These are phyloP conservation scores for Withania somnifera DNA, from an alignment of 305 asterid species.

Conservation along the genomic window DNA sequence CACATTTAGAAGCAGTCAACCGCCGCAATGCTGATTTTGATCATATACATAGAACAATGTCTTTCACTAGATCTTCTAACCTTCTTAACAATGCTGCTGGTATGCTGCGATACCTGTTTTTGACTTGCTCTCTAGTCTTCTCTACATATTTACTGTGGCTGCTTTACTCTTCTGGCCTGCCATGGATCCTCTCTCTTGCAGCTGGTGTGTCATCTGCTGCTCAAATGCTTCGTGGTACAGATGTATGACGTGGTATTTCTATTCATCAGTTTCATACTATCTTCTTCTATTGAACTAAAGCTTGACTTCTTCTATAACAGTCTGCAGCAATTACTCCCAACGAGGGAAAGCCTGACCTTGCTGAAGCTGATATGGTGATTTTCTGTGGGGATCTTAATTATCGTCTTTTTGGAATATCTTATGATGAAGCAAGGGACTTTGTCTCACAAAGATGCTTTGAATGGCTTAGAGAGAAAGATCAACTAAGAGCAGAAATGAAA, in stretches of 20 bases:
- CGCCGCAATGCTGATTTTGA: conserved; percentile 81
- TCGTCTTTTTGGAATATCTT: conserved; percentile 87
- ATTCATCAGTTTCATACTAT: background rate
- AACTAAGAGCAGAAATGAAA: conserved; percentile 80
- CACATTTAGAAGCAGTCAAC: conserved; percentile 91
- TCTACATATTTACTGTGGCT: conserved; percentile 55
- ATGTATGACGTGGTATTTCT: conserved; percentile 32
- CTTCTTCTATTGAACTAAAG: background rate
- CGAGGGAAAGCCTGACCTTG: conserved; percentile 74
- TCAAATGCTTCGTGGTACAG: conserved; percentile 58
- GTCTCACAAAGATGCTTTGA: conserved; percentile 94
- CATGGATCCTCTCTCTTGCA: conserved; percentile 66
- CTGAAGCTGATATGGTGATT: conserved; percentile 82
- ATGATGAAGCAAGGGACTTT: conserved; percentile 90
- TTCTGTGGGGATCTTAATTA: conserved; percentile 82
- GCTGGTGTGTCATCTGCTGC: conserved; percentile 84
- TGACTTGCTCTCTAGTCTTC: conserved; percentile 69
- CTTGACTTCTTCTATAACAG: conserved; percentile 21
- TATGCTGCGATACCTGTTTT: conserved; percentile 58
- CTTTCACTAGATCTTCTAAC: conserved; percentile 63
- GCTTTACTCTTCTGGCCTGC: conserved; percentile 66
- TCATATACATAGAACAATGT: conserved; percentile 69
- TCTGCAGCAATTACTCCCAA: conserved; percentile 33
- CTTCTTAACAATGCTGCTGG: conserved; percentile 58
- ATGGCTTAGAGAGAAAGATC: conserved; percentile 94